A percentile compares a stretch with the other conserved stretches of the same genome.
Evolutionary conservation across 1,284 basidiomycete genomes (phyloP).

Genomic region (Melampsora americana): DNA sequence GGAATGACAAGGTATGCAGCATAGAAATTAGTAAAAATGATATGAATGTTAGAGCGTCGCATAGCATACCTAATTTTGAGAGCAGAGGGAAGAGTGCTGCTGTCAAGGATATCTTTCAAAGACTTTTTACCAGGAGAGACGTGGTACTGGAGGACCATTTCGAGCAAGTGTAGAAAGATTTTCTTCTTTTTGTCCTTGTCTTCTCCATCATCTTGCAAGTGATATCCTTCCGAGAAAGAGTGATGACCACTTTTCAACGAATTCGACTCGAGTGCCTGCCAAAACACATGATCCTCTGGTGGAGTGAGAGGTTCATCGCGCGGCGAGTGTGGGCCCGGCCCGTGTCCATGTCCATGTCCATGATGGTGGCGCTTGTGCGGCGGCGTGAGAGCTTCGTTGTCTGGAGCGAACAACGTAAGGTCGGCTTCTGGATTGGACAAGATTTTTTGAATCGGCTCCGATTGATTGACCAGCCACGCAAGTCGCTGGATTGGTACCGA

Average conservation of each 20-base stretch:
- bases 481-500: slow-evolving; percentile 48
- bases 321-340: neutral
- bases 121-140: slow-evolving; percentile 13
- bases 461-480: slow-evolving; percentile 49
- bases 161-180: slow-evolving; percentile 11
- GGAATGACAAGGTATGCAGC: neutral
- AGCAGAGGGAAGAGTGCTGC: slow-evolving; percentile 15
- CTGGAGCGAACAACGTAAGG: slow-evolving; percentile 50
- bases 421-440: slow-evolving; percentile 10
- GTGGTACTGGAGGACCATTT: slow-evolving; percentile 24
- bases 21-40: neutral
- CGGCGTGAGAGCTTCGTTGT: slow-evolving; percentile 49
- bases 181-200: slow-evolving; percentile 15
- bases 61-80: slow-evolving; percentile 8
- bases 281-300: slow-evolving; percentile 12
- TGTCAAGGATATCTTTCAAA: slow-evolving; percentile 10
- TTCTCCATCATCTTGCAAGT: neutral
- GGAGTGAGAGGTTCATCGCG: neutral
- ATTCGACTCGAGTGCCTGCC: slow-evolving; percentile 43
- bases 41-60: neutral
- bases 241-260: neutral
- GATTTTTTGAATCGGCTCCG: slow-evolving; percentile 8
- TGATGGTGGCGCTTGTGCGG: slow-evolving; percentile 43
- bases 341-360: neutral
- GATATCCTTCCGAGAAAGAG: neutral